phyloP scores from a whole-genome alignment of 805 yeast species.

The Lipomyces kockii region DNA sequence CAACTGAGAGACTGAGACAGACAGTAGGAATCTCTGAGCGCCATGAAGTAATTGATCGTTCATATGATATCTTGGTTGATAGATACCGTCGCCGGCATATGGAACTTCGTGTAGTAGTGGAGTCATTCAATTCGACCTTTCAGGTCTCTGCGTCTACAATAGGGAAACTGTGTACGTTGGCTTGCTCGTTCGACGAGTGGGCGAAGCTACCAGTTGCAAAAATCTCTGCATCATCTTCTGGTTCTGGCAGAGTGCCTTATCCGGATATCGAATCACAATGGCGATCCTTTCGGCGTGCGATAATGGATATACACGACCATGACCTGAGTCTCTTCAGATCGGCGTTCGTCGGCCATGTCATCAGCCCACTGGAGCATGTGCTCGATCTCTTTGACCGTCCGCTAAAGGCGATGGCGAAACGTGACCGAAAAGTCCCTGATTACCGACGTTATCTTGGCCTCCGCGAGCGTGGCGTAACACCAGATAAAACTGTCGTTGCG shows the following conservation, averaged over 20 bases:
- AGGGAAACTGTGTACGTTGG: constrained; percentile 14
- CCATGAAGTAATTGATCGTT: constrained; percentile 16
- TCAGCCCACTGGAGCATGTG: constrained; percentile 23
- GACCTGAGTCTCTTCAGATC: constrained; percentile 23
- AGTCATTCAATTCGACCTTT: constrained; percentile 13
- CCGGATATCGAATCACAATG: constrained; percentile 1
- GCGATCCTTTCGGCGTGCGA: constrained; percentile 11
- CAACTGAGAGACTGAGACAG: constrained; percentile 26
- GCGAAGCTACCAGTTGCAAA: constrained; percentile 8
- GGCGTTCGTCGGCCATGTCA: constrained; percentile 19
- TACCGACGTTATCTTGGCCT: constrained; percentile 15
- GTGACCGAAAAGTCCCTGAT: constrained; percentile 25
- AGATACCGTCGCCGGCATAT: constrained; percentile 27
- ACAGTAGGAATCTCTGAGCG: constrained; percentile 19
- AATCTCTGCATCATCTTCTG: constrained; percentile 1
- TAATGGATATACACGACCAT: constrained; percentile 15
- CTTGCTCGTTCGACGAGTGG: constrained; percentile 17
- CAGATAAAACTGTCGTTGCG: constrained; percentile 9
- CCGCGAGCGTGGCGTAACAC: constrained; percentile 20
- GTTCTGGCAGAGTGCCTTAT: constrained; percentile 4
- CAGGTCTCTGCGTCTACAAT: constrained; percentile 1
- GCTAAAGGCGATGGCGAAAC: constrained; percentile 19
- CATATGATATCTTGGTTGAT: constrained; percentile 25
- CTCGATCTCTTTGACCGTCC: constrained; percentile 28
- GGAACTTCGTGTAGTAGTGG: constrained; percentile 25